Percentiles rank a stretch among this genome's conserved stretches.
Evolutionary conservation across 75 land plant species (phyloP).

Genomic region (Pseudotsuga menziesii): DNA sequence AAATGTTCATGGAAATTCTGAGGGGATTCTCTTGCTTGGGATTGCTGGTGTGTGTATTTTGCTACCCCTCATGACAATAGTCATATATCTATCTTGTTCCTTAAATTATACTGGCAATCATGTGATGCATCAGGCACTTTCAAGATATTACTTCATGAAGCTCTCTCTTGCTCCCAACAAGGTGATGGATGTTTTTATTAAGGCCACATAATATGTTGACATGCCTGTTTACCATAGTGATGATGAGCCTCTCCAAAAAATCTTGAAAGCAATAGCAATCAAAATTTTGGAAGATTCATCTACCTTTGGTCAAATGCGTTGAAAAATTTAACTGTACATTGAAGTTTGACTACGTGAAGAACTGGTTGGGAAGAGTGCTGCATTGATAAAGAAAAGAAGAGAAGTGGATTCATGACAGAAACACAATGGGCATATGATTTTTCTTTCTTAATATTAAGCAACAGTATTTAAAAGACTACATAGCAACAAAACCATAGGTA

Average conservation of each 20-base stretch:
- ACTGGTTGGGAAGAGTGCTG: no score
- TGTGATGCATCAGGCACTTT: slow-evolving; percentile 90
- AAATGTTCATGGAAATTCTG: slow-evolving; percentile 79
- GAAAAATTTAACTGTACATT: no score
- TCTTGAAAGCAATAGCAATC: no score
- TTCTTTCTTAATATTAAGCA: no score
- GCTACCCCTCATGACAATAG: slow-evolving; percentile 77
- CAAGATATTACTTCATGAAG: slow-evolving; percentile 67
- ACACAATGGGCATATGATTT: no score
- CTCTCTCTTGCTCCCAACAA: slow-evolving; percentile 97
- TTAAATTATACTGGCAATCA: slow-evolving; percentile 94
- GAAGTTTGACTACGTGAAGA: no score
- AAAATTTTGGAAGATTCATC: no score
- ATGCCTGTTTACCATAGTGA: slow-evolving; percentile 92
- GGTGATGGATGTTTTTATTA: slow-evolving; percentile 93
- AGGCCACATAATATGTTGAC: slow-evolving; percentile 91
- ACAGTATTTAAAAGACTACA: no score
- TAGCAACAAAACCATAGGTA: no score
- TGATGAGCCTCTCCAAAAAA: slow-evolving; percentile 79
- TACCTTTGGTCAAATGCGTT: no score
- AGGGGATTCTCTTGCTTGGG: slow-evolving; percentile 76
- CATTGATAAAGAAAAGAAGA: no score
- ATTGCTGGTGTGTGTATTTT: slow-evolving; percentile 92
- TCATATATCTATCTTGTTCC: slow-evolving; percentile 86
- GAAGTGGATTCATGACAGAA: no score